These are phyloP conservation scores for Teunomyces funiuensis DNA, from an alignment of 805 yeast genomes.

Conservation along the genomic window DNA sequence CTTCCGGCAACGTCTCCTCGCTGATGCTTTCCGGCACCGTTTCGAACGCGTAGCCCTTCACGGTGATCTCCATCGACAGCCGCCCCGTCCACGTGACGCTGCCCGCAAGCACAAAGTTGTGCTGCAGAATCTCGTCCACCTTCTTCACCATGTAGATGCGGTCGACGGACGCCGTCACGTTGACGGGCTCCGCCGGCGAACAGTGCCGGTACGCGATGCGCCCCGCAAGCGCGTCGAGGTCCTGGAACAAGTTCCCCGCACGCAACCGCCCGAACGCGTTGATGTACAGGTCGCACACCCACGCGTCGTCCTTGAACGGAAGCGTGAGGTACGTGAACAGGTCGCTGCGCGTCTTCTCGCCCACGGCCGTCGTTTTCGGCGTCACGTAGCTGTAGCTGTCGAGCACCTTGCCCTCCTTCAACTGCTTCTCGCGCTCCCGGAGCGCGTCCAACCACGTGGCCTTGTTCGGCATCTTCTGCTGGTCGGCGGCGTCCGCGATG, in stretches of 20 bases:
- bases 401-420: slow-evolving; percentile 68
- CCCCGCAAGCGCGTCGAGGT: slow-evolving; percentile 91
- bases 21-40: slow-evolving; percentile 52
- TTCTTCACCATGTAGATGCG: slow-evolving; percentile 84
- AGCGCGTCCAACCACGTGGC: slow-evolving; percentile 90
- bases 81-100: slow-evolving; percentile 92
- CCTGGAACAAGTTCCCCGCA: slow-evolving; percentile 92
- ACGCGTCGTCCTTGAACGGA: slow-evolving; percentile 81
- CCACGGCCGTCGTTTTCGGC: slow-evolving; percentile 67
- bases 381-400: slow-evolving; percentile 71
- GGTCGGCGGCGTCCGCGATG: slow-evolving; percentile 58
- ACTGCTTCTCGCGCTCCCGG: slow-evolving; percentile 66
- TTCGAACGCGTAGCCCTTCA: slow-evolving; percentile 77
- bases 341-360: slow-evolving; percentile 74
- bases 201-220: slow-evolving; percentile 90
- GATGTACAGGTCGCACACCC: slow-evolving; percentile 83
- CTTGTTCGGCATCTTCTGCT: slow-evolving; percentile 39
- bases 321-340: slow-evolving; percentile 68
- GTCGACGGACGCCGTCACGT: slow-evolving; percentile 94
- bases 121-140: slow-evolving; percentile 71
- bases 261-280: slow-evolving; percentile 89
- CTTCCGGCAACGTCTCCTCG: slow-evolving; percentile 58
- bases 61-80: slow-evolving; percentile 93
- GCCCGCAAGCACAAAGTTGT: slow-evolving; percentile 85
- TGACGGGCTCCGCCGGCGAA: slow-evolving; percentile 93